Conservation (phyloP, 768 basidiomycete genomes). For the Chalciporus chontae region DNA sequence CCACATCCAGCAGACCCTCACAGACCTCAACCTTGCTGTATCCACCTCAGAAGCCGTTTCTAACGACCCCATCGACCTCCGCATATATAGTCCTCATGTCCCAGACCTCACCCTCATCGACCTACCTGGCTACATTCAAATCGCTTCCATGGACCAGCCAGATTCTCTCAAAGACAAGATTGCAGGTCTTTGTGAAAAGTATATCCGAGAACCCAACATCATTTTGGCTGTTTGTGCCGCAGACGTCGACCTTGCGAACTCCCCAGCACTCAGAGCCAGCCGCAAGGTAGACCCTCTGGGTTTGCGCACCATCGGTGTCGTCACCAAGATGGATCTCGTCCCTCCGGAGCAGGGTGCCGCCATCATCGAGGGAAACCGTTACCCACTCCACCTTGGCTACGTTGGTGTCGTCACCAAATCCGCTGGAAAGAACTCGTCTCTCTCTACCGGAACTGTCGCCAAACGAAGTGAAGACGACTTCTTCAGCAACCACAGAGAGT, state of each 20-base stretch:
- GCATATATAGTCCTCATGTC: constrained; percentile 93
- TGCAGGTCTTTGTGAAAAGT: constrained; percentile 82
- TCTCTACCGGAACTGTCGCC: constrained; percentile 46
- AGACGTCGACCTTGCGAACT: constrained; percentile 98
- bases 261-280: constrained; percentile 90
- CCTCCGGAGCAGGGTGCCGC: constrained; percentile 75
- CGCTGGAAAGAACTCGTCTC: constrained; percentile 49
- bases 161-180: constrained; percentile 94
- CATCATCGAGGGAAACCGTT: constrained; percentile 85
- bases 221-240: constrained; percentile 98
- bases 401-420: constrained; percentile 94
- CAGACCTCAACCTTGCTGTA: constrained; percentile 93
- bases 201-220: constrained; percentile 99
- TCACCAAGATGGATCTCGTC: constrained; percentile 99
- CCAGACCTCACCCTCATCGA: constrained; percentile 98
- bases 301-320: constrained; percentile 91
- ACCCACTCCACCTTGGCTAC: constrained; percentile 96
- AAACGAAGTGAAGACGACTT: constrained; percentile 62
- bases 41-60: constrained; percentile 89
- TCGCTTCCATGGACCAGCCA: constrained; percentile 92
- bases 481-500: constrained; percentile 58
- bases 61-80: constrained; percentile 92
- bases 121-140: constrained; percentile 95
- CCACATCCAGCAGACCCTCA: constrained; percentile 88
- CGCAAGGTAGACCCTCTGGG: constrained; percentile 94